Base-by-base conservation (phyloP, 2,329 filamentous ascomycete species). In the Hymenoscyphus occultus region DNA sequence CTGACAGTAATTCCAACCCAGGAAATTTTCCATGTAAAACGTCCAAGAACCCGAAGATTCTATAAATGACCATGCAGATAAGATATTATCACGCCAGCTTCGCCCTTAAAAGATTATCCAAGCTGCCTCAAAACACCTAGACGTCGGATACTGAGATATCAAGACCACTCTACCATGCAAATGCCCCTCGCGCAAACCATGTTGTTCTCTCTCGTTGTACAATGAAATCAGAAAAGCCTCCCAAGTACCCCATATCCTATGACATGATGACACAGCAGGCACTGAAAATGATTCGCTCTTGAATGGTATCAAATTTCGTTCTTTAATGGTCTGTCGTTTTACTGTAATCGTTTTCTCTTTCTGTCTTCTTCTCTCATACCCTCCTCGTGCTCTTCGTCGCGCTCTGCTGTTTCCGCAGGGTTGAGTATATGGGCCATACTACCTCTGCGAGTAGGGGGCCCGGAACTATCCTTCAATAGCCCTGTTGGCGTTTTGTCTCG, bases 391-490 rank as follows among this genome's bases (percentile, higher is more conserved):
- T 90, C 87, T 64, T 88, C 86, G 13, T 85, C 84, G 65, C 86
- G 77, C 75, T 90, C 88, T 1, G 84, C 85, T 0, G 87, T 90
- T 69, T 89, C 87, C 14, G 87, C 86, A 5, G 88, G 88, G 70
- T 90, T 90, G 0, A 90, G 80, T 31, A 90, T 90, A 70, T 87
- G 89, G 6, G 88, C 88, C 88, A 90, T 90, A 72, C 87, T 90
- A 32, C 86, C 87, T 66, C 88, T 81, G 63, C 88, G 79, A 7
- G 87, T 90, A n/a, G 86, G 85, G 2, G 88, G 86, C 0, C 81
- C 83, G 3, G 82, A 80, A 48, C 80, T 82, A 63, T 83, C 82
- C 61, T 72, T 74, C 59, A 75, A 70, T 2, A 73, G 62, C 32
- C 67, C 63, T 57, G 71, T 64, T 65, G 71, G 58, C 1, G 69